phyloP scores from a whole-genome alignment of 1,284 basidiomycete genomes.

The Somion occarium region DNA sequence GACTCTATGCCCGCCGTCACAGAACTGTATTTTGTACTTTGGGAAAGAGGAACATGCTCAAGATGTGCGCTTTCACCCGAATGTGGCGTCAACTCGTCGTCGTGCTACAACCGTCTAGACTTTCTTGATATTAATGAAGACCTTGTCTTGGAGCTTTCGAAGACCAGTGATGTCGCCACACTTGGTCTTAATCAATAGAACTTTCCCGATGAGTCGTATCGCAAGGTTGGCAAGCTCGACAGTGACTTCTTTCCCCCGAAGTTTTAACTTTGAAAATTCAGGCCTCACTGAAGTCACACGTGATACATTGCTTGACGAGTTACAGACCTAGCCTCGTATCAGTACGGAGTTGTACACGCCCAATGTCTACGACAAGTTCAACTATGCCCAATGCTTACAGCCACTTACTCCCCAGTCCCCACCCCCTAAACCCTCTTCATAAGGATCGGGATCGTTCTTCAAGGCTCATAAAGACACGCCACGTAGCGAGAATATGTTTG shows the following conservation, averaged over 20 bases:
- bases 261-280: conserved; percentile 19
- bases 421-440: too few species aligned
- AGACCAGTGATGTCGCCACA: conserved; percentile 15
- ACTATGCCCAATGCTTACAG: background rate
- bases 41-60: too few species aligned
- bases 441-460: conserved; percentile 33
- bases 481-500: conserved; percentile 32
- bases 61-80: too few species aligned
- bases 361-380: conserved; percentile 24
- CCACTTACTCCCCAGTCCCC: background rate
- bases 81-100: too few species aligned
- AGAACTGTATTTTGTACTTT: too few species aligned
- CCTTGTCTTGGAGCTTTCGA: too few species aligned
- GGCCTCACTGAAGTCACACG: conserved; percentile 22
- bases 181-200: conserved; percentile 17
- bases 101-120: too few species aligned
- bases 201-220: conserved; percentile 21
- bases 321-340: conserved; percentile 13
- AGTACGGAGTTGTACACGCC: conserved; percentile 28
- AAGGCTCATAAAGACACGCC: conserved; percentile 40
- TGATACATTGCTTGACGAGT: conserved; percentile 17
- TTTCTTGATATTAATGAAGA: too few species aligned
- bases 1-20: too few species aligned
- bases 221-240: conserved; percentile 24
- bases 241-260: conserved; percentile 17